Evolutionary conservation across 73 alveolate species (phyloP), one percentile per base, ranked within the genome.

Genomic region (Stentor roeselii): DNA sequence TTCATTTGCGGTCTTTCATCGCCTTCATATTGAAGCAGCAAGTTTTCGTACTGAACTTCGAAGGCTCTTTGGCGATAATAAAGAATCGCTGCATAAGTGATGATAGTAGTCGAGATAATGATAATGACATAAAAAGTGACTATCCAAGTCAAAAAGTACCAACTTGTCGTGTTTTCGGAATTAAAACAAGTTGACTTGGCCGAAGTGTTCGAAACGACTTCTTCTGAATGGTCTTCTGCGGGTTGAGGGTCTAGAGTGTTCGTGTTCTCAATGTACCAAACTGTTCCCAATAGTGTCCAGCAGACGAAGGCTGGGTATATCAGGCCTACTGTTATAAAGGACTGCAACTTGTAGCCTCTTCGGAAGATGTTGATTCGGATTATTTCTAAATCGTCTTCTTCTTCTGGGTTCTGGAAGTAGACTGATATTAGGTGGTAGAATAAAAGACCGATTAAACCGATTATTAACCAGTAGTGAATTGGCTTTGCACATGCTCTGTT

Each of bases 401-500:
- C 80, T 27, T 67, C 37, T 30, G 21, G 42, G 21, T 14, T 21
- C 34, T 21, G 21, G 2, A 21, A 32, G 37, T 15, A 1, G 34
- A 67, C 11, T 67, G 27, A 14, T 21, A 34, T 30, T 67, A 67
- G 41, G 27, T n/a, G 41, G 11, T 21, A 67, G 15, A 67, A 67
- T 30, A 32, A n/a, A 67, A 21, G 14, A 32, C 41, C n/a, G 27
- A 67, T 27, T 30, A 67, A 34, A 67, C 30, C 67, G 6, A 50
- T 50, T 50, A 50, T 11, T 50, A 67, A 40, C 42, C 80, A 67
- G n/a, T 11, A 21, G 11, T 67, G 41, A 27, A 67, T 67, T 21
- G 80, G 80, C 34, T 34, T 67, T 67, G 37, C 80, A 40, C 80
- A 67, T 67, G 50, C n/a, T 21, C 80, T 67, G 11, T 0, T 14